These are phyloP conservation scores for Myxozyma monticola DNA, from an alignment of 805 yeast species.

Conservation along the genomic window DNA sequence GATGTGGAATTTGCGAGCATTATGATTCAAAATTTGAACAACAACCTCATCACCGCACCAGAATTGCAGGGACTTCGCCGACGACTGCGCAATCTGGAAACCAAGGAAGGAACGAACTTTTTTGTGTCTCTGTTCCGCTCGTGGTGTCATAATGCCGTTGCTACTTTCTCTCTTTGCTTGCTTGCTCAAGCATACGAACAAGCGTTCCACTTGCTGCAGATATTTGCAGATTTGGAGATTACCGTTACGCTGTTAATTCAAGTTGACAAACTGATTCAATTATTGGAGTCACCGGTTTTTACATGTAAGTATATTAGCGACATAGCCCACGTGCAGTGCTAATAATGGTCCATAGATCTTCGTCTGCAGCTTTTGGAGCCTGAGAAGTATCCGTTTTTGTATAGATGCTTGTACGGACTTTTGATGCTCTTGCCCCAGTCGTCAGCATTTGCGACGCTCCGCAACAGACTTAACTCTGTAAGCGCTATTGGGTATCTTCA, in stretches of 20 bases:
- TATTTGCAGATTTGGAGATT: constrained; percentile 79
- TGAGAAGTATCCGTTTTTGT: constrained; percentile 72
- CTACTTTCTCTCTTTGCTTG: constrained; percentile 80
- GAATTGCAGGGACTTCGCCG: constrained; percentile 72
- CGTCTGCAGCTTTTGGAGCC: constrained; percentile 90
- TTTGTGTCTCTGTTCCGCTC: constrained; percentile 78
- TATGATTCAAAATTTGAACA: constrained; percentile 84
- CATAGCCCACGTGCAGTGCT: no score
- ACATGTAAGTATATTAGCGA: constrained; percentile 42
- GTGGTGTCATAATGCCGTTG: constrained; percentile 91
- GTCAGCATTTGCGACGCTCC: constrained; percentile 78
- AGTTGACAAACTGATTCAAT: constrained; percentile 83
- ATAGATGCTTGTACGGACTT: constrained; percentile 86
- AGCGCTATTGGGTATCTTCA: constrained; percentile 42
- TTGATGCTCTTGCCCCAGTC: constrained; percentile 94
- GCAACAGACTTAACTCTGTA: constrained; percentile 69
- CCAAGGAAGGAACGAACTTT: constrained; percentile 61
- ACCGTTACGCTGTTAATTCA: constrained; percentile 79
- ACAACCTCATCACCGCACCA: constrained; percentile 79
- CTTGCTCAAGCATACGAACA: constrained; percentile 85
- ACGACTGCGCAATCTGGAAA: constrained; percentile 63
- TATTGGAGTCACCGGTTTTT: constrained; percentile 90
- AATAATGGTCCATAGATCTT: constrained; percentile 44
- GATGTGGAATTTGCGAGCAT: constrained; percentile 72
- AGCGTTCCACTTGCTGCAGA: constrained; percentile 77